Base-by-base conservation (phyloP, 192 early-diverging fungal species). In the Gaertneriomyces semiglobifer region DNA sequence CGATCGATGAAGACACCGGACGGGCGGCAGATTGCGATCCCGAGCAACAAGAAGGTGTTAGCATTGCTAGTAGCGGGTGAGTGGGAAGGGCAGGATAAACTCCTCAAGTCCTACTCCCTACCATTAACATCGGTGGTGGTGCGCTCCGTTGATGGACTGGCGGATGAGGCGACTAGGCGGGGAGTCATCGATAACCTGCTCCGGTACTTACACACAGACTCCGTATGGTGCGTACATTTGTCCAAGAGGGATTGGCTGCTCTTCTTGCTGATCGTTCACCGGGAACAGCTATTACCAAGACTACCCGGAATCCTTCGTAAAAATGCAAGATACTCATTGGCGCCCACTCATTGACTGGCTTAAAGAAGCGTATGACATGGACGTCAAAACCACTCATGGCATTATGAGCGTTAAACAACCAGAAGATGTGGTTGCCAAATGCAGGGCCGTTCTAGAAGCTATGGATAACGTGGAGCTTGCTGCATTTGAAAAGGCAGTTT, bases 51-150 rank as follows among this genome's bases (percentile, higher is more conserved):
- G 59, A 73, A 66, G 39, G 60, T 77, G n/a, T 65, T 98, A 41
- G 96, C 92, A n/a, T 65, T 84, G 44, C 78, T 96, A 63, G 81
- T 93, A 42, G 93, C 92, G 7, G 92, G 82, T 8, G 96, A 98
- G 74, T 98, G 96, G 96, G 93, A 98, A 73, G 79, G 87, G 60
- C 92, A 94, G 74, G 86, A 83, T 42, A 79, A 83, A 46, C 65
- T 89, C 41, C 70, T 96, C 10, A 93, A 92, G 71, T 76, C 87
- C 0, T 92, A 93, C 69, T 88, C 94, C 8, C 79, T 98, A 12
- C 92, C 93, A 4, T 81, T 98, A 84, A 98, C 96, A 0, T 95
- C 93, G 5, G 78, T 98, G n/a, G 80, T 95, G 5, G 83, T 87
- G 53, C 85, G 94, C 40, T 86, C 93, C 0, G 86, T 93, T 44